Percentiles rank a stretch among this genome's conserved stretches.
phyloP scores from a whole-genome alignment of 2,329 filamentous ascomycete species.

The Pseudogymnoascus sp. region DNA sequence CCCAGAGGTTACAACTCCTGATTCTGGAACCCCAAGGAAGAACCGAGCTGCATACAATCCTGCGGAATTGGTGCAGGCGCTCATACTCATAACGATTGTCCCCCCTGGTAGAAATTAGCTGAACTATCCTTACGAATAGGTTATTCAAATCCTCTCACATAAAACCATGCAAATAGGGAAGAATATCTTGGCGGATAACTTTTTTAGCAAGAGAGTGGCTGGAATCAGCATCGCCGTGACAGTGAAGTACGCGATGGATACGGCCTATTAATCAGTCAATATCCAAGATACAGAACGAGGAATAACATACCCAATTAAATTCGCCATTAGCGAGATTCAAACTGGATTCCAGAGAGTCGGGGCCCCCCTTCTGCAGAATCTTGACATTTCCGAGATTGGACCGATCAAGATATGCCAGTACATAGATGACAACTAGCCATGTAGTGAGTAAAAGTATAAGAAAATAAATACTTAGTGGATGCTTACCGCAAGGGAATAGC shows the following conservation, averaged over 20 bases:
- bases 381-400: constrained; percentile 19
- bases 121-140: neutral
- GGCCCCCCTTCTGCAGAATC: constrained; percentile 16
- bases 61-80: constrained; percentile 12
- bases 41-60: constrained; percentile 19
- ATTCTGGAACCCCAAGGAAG: constrained; percentile 20
- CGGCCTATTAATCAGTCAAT: constrained; percentile 9
- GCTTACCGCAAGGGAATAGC: constrained; percentile 12
- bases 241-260: constrained; percentile 20
- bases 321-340: constrained; percentile 16
- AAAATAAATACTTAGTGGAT: neutral
- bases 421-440: constrained; percentile 17
- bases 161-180: constrained; percentile 11
- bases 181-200: constrained; percentile 16
- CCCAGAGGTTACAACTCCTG: constrained; percentile 20
- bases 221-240: constrained; percentile 19
- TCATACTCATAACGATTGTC: constrained; percentile 11
- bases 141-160: neutral
- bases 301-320: constrained; percentile 19
- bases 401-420: constrained; percentile 20
- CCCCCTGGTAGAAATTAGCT: constrained; percentile 4
- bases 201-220: constrained; percentile 20
- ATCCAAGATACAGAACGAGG: neutral
- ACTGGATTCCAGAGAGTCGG: constrained; percentile 12
- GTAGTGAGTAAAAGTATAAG: neutral